Evolutionary conservation across 2,329 filamentous ascomycete species (phyloP).

Genomic region (Amauroascus verrucosus): DNA sequence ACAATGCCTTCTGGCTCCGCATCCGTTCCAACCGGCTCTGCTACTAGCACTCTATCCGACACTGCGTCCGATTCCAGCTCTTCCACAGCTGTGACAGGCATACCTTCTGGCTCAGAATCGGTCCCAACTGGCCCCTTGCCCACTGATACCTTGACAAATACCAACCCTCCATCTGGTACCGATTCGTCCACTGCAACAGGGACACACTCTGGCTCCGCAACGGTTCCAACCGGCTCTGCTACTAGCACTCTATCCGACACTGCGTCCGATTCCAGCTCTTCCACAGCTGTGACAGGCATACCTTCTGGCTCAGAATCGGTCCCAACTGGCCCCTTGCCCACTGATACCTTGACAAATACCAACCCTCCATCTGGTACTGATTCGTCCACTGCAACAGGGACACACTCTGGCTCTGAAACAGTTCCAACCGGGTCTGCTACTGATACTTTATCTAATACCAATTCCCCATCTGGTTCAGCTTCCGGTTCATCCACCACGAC

Average conservation of each 20-base stretch:
- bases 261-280: not conserved
- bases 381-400: not conserved
- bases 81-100: not conserved
- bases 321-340: not conserved
- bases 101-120: not conserved
- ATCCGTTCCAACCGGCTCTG: not conserved
- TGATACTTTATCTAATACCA: too few relatives aligned
- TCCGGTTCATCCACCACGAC: not conserved
- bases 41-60: not conserved
- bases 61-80: not conserved
- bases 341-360: not conserved
- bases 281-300: not conserved
- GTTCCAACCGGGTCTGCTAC: not conserved
- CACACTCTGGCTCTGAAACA: not conserved
- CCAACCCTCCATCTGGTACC: not conserved
- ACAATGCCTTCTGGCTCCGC: slow-evolving; percentile 3
- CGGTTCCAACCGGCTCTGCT: not conserved
- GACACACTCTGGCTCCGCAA: not conserved
- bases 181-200: not conserved
- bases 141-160: not conserved
- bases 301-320: not conserved
- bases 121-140: not conserved
- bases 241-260: not conserved
- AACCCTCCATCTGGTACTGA: not conserved
- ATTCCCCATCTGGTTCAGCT: not conserved